Evolutionary conservation across 1,284 basidiomycete species (phyloP), one percentile per base, ranked within the genome.

Genomic region (Acaromyces ingoldii): DNA sequence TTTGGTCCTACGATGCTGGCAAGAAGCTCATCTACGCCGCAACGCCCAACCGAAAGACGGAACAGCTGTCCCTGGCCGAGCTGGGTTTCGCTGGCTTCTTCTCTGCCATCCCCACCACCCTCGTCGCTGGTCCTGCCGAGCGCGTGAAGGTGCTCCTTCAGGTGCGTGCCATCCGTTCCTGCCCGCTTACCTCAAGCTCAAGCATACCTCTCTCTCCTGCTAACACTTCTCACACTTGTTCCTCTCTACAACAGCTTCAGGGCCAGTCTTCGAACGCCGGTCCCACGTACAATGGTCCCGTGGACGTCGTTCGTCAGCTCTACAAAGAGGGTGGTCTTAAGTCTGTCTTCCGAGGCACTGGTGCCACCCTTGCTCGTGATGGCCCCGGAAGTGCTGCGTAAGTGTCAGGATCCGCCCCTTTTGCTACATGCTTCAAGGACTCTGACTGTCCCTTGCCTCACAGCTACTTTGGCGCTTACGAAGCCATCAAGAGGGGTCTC

Each of bases 391-490:
- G 87, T 68, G 95, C 95, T 61, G 92, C 89, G 86, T 95, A 78
- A 74, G 88, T 83, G 29, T 45, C 25, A 1, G 4, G 24, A 3
- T 47, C 31, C n/a, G 24, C 6, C 34, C 11, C 15, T 34, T n/a
- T 22, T 49, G 5, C 30, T 13, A 13, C 25, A 11, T 30, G 10
- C 17, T 10, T 9, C 10, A 22, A 41, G 24, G 9, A 22, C 24
- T 41, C 13, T 11, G 17, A 22, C 42, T 45, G 42, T n/a, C n/a
- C n/a, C 42, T 25, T 25, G 25, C 42, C 28, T 5, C 4, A 43
- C 72, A 92, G 89, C 41, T 97, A 98, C 80, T 99, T 99, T 76
- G 90, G 89, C 26, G 88, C 91, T 4, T 99, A 99, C 77, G 95
- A 99, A 78, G 81, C 90, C 34, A 85, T 89, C 53, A 98, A 98